Conservation (phyloP, 352 stramenopile genomes). For the Globisporangium acanthophoron region DNA sequence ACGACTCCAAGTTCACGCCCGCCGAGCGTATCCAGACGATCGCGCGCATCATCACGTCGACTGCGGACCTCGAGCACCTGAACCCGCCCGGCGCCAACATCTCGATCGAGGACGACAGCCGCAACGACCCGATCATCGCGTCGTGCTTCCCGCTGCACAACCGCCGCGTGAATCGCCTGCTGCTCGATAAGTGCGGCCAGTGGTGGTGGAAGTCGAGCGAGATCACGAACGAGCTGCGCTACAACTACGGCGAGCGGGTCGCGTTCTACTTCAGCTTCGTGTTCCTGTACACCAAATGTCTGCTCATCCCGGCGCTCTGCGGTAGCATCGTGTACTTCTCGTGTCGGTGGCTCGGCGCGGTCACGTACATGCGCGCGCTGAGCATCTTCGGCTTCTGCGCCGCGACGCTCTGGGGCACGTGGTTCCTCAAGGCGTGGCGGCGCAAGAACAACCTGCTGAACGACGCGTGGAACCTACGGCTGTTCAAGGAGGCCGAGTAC, state of each 20-base stretch:
- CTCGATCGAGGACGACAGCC: constrained; percentile 72
- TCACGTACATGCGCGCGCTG: constrained; percentile 75
- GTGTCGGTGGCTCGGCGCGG: constrained; percentile 56
- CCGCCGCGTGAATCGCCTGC: constrained; percentile 58
- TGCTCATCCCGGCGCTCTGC: constrained; percentile 51
- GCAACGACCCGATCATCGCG: constrained; percentile 65
- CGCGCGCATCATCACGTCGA: constrained; percentile 82
- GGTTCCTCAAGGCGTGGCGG: constrained; percentile 72
- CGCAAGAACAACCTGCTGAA: constrained; percentile 79
- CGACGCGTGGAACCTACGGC: constrained; percentile 73
- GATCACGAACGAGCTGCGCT: constrained; percentile 81
- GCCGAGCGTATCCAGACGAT: constrained; percentile 83
- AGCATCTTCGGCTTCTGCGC: constrained; percentile 79
- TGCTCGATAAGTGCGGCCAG: constrained; percentile 60
- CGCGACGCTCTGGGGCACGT: constrained; percentile 70
- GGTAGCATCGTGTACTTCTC: constrained; percentile 65
- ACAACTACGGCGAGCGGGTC: constrained; percentile 80
- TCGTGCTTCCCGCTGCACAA: constrained; percentile 86
- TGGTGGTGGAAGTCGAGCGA: constrained; percentile 79
- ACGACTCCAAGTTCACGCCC: constrained; percentile 75
- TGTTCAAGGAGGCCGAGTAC: constrained; percentile 87
- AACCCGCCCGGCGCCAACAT: constrained; percentile 78
- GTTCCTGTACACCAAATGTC: constrained; percentile 81
- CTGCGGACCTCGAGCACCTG: constrained; percentile 54
- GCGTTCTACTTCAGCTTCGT: constrained; percentile 86